These are phyloP conservation scores for Bipolaris bicolor DNA, from an alignment of 2,329 filamentous ascomycete species.

Conservation along the genomic window DNA sequence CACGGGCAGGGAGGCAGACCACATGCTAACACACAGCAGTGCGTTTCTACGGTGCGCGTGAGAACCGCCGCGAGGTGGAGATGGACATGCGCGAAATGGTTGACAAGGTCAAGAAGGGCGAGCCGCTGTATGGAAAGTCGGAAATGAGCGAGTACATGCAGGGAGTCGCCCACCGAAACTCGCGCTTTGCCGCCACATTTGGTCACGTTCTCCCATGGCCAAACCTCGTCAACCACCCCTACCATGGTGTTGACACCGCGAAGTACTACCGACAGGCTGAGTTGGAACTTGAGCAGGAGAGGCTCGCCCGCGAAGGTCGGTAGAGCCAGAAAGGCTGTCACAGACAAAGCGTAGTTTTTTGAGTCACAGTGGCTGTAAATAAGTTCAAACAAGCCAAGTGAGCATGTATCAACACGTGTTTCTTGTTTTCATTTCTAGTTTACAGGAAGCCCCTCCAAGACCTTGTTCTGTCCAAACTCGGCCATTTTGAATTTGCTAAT, in stretches of 20 bases:
- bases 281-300: conserved; percentile 85
- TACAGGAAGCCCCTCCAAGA: conserved; percentile 13
- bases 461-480: conserved; percentile 18
- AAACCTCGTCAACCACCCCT: conserved; percentile 91
- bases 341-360: conserved; percentile 18
- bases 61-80: conserved; percentile 89
- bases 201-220: conserved; percentile 90
- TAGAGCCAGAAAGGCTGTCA: conserved; percentile 18
- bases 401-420: conserved; percentile 40
- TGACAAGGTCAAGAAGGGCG: conserved; percentile 87
- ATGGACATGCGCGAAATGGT: conserved; percentile 99
- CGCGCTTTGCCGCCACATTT: conserved; percentile 85
- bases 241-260: conserved; percentile 93
- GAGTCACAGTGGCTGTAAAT: conserved; percentile 35
- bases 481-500: conserved; percentile 35
- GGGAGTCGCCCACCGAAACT: conserved; percentile 90
- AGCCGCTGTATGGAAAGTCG: conserved; percentile 86
- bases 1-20: background rate
- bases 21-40: conserved; percentile 58
- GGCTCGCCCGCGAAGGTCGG: conserved; percentile 9
- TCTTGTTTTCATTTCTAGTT: conserved; percentile 14
- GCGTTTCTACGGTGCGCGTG: conserved; percentile 92
- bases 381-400: conserved; percentile 24
- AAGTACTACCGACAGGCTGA: conserved; percentile 98
- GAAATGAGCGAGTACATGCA: conserved; percentile 86